Percentiles rank a stretch among this genome's conserved stretches.
These are phyloP conservation scores for Salvia miltiorrhiza DNA, from an alignment of 257 asterid species.

Conservation along the genomic window DNA sequence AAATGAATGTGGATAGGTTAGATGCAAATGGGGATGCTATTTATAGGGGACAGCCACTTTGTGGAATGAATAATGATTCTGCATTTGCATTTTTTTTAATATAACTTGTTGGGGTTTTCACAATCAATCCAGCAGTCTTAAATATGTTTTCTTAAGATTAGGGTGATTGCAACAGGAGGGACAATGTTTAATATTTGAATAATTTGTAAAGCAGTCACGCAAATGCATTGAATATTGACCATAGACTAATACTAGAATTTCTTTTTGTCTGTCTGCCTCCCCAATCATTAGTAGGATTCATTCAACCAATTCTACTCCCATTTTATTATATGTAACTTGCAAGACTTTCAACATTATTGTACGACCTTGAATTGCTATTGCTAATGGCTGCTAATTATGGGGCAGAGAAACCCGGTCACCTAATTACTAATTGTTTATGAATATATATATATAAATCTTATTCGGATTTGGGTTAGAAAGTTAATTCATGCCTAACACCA, in stretches of 20 bases:
- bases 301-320: constrained; percentile 16
- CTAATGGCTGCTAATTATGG: constrained; percentile 19
- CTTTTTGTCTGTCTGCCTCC: constrained; percentile 32
- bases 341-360: neutral
- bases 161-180: constrained; percentile 23
- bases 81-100: constrained; percentile 37
- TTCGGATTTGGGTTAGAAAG: neutral
- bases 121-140: constrained; percentile 34
- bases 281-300: constrained; percentile 37
- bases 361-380: neutral
- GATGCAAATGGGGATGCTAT: constrained; percentile 17
- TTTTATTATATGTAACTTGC: neutral
- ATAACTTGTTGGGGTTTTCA: constrained; percentile 34
- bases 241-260: constrained; percentile 8
- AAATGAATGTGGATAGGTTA: neutral
- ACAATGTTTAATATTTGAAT: constrained; percentile 22
- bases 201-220: constrained; percentile 20
- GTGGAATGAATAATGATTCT: constrained; percentile 7
- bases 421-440: neutral
- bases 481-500: neutral
- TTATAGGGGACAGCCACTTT: constrained; percentile 33
- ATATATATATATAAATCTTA: neutral
- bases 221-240: constrained; percentile 39
- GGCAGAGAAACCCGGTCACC: constrained; percentile 23
- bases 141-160: neutral